These are phyloP conservation scores for Hibiscus mutabilis DNA, from an alignment of 345 rosid genomes.

Conservation along the genomic window DNA sequence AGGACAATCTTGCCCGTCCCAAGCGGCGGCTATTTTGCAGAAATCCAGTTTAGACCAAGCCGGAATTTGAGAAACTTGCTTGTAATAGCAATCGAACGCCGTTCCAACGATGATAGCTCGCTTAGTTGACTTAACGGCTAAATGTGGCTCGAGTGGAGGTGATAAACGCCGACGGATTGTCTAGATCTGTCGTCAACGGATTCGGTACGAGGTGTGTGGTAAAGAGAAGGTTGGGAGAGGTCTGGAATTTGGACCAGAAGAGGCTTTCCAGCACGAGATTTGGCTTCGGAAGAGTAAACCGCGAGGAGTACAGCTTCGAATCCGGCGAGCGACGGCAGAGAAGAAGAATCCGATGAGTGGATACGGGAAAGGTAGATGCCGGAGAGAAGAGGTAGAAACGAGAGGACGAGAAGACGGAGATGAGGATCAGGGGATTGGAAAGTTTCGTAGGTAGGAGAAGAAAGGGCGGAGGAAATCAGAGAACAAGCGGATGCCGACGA, in stretches of 20 bases:
- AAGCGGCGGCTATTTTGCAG: conserved; percentile 49
- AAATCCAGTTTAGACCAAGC: conserved; percentile 83
- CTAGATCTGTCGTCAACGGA: conserved; percentile 28
- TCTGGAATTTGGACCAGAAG: conserved; percentile 68
- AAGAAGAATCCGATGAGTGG: conserved; percentile 57
- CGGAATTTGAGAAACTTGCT: conserved; percentile 81
- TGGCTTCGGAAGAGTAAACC: conserved; percentile 68
- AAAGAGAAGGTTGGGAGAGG: conserved; percentile 87
- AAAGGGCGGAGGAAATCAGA: conserved; percentile 43
- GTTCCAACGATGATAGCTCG: conserved; percentile 64
- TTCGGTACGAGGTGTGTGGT: conserved; percentile 61
- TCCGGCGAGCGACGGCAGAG: conserved; percentile 74
- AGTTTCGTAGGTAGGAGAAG: conserved; percentile 62
- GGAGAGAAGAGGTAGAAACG: conserved; percentile 67
- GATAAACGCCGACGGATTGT: conserved; percentile 47
- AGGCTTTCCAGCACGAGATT: conserved; percentile 74
- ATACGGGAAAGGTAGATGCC: conserved; percentile 71
- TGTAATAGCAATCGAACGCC: conserved; percentile 63
- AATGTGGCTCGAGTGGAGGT: conserved; percentile 66
- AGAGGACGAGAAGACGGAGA: conserved; percentile 80
- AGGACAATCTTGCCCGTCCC: conserved; percentile 89
- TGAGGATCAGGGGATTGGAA: conserved; percentile 72
- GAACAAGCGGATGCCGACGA: conserved; percentile 64
- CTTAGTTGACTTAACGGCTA: conserved; percentile 77
- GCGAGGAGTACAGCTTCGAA: conserved; percentile 94